These are phyloP conservation scores for Hypomyces rosellus DNA, from an alignment of 2,329 filamentous ascomycete species.

Conservation along the genomic window DNA sequence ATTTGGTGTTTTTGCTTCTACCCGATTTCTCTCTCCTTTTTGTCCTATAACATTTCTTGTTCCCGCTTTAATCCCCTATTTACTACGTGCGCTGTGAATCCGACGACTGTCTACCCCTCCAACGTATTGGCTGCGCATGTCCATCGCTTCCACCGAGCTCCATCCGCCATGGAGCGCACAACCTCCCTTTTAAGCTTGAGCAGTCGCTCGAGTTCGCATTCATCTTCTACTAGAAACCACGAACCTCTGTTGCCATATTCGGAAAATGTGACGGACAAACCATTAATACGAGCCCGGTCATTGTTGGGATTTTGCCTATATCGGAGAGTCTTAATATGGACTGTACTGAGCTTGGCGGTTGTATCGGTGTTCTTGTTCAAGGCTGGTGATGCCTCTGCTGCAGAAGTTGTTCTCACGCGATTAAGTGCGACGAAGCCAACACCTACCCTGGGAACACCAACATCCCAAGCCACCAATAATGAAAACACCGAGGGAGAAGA, in stretches of 20 bases:
- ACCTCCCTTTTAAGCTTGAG: constrained; percentile 28
- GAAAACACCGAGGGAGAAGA: constrained; percentile 3
- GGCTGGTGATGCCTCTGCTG: constrained; percentile 17
- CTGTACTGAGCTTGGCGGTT: constrained; percentile 34
- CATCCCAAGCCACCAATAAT: background rate
- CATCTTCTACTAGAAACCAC: constrained; percentile 23
- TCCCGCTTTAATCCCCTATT: background rate
- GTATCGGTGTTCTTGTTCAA: constrained; percentile 36
- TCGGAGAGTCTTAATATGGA: constrained; percentile 47
- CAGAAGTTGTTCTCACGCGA: constrained; percentile 4
- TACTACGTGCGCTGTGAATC: no score
- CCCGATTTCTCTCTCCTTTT: background rate
- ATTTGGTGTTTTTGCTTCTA: background rate
- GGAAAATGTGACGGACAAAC: constrained; percentile 26
- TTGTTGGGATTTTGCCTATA: constrained; percentile 48
- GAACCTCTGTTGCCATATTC: constrained; percentile 30
- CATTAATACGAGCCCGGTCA: constrained; percentile 36
- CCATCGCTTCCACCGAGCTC: background rate
- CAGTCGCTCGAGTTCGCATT: constrained; percentile 29
- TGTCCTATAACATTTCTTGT: background rate
- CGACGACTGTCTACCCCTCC: background rate
- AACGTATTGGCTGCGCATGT: background rate
- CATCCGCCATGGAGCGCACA: constrained; percentile 20
- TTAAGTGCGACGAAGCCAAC: background rate
- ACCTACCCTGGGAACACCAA: background rate